phyloP scores from a whole-genome alignment of 129 eudicot species.

The Centella asiatica region DNA sequence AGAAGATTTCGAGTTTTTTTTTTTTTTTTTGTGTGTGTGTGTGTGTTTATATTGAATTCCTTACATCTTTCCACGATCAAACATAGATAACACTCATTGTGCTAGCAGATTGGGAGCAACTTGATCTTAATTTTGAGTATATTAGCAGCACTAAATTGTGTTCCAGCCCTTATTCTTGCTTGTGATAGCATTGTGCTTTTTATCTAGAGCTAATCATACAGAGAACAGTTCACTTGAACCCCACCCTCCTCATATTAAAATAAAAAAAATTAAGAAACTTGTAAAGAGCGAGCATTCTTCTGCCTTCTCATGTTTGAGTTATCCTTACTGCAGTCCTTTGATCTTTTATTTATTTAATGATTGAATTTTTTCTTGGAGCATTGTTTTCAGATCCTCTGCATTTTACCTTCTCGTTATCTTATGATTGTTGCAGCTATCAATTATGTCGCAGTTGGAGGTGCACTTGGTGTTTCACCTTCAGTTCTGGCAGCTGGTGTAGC shows the following conservation, averaged over 20 bases:
- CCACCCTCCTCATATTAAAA: neutral
- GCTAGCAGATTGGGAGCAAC: too few species aligned
- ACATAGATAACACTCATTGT: too few species aligned
- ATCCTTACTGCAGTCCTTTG: neutral
- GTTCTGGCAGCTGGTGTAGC: slow-evolving; percentile 91
- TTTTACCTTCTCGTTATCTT: neutral
- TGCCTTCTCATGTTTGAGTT: neutral
- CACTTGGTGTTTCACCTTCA: slow-evolving; percentile 65
- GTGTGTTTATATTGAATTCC: too few species aligned
- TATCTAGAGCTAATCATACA: neutral
- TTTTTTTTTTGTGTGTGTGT: too few species aligned
- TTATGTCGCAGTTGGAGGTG: slow-evolving; percentile 71
- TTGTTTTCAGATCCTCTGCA: neutral
- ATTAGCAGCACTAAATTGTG: too few species aligned
- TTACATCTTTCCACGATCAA: too few species aligned
- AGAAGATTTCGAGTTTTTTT: too few species aligned
- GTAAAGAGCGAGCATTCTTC: neutral
- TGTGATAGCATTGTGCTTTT: neutral
- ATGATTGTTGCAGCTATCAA: slow-evolving; percentile 57
- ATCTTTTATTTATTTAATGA: neutral
- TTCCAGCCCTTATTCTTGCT: too few species aligned
- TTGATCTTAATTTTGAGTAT: too few species aligned
- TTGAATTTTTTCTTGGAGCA: neutral
- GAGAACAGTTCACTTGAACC: neutral
- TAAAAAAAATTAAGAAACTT: too few species aligned